These are phyloP conservation scores for Globisporangium apiculatum DNA, from an alignment of 352 stramenopile species.

Conservation along the genomic window DNA sequence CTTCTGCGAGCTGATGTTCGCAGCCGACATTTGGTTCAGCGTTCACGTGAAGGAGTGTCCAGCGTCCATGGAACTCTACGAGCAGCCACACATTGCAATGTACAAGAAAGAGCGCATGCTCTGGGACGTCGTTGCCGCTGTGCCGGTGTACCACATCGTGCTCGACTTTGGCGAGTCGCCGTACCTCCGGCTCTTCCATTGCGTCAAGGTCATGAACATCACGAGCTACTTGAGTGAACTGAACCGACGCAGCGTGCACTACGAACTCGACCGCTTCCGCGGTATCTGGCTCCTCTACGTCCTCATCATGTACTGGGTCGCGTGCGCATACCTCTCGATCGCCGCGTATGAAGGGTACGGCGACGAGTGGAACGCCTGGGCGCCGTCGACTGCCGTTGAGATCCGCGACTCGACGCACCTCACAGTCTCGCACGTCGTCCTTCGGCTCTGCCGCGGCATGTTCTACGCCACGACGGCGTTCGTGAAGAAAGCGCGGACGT, in stretches of 20 bases:
- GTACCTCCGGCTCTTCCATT: conserved; percentile 33
- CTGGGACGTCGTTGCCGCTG: conserved; percentile 28
- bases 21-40: conserved; percentile 43
- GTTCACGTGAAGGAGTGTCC: conserved; percentile 26
- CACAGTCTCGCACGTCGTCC: conserved; percentile 9
- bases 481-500: conserved; percentile 40
- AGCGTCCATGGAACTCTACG: conserved; percentile 43
- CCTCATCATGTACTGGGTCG: conserved; percentile 47
- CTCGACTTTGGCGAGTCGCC: conserved; percentile 19
- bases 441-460: conserved; percentile 37
- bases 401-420: conserved; percentile 18
- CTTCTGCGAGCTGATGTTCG: conserved; percentile 37
- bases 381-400: conserved; percentile 22
- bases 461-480: conserved; percentile 49
- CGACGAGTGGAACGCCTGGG: conserved; percentile 41
- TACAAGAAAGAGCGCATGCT: conserved; percentile 41
- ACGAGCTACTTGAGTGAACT: conserved; percentile 47
- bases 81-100: conserved; percentile 23
- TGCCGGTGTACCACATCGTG: conserved; percentile 38
- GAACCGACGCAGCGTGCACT: conserved; percentile 43
- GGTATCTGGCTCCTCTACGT: conserved; percentile 43
- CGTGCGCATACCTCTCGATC: conserved; percentile 44
- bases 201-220: conserved; percentile 46
- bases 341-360: conserved; percentile 27
- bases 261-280: conserved; percentile 42